These are phyloP conservation scores for Tephrocybe sp. DNA, from an alignment of 768 basidiomycete genomes.

Conservation along the genomic window DNA sequence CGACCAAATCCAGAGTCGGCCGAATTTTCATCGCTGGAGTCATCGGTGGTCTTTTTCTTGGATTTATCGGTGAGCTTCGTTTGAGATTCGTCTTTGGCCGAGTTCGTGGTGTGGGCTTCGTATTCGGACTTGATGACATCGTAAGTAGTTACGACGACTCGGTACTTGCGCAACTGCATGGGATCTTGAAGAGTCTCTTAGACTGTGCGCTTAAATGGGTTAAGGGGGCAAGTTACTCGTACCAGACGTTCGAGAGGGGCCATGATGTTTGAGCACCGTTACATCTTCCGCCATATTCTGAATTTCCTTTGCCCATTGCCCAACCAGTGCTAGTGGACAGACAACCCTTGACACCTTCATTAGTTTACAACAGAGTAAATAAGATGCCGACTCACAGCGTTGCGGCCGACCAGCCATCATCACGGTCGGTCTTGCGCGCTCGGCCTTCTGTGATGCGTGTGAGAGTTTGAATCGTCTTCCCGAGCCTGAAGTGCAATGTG, in stretches of 20 bases:
- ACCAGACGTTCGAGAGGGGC: constrained; percentile 69
- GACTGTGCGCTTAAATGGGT: no score
- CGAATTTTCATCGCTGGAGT: constrained; percentile 29
- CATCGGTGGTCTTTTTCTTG: constrained; percentile 33
- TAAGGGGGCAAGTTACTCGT: constrained; percentile 13
- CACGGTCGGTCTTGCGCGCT: constrained; percentile 64
- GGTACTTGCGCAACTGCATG: constrained; percentile 44
- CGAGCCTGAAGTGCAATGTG: constrained; percentile 44
- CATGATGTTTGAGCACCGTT: constrained; percentile 82
- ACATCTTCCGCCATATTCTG: constrained; percentile 65
- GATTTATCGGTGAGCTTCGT: constrained; percentile 39
- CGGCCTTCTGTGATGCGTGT: constrained; percentile 83
- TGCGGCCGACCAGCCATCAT: constrained; percentile 66
- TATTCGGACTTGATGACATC: constrained; percentile 81
- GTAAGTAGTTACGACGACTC: constrained; percentile 88
- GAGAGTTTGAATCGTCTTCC: constrained; percentile 91
- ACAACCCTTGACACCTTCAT: constrained; percentile 59
- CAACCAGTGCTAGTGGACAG: constrained; percentile 82
- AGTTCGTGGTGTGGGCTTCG: constrained; percentile 42
- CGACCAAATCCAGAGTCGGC: constrained; percentile 40
- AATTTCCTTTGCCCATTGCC: constrained; percentile 90
- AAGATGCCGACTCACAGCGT: constrained; percentile 55
- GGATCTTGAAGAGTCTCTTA: constrained; percentile 48
- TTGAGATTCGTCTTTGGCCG: constrained; percentile 54
- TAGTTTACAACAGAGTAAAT: background rate